phyloP scores from a whole-genome alignment of 345 rosid genomes.

The Hibiscus syriacus region DNA sequence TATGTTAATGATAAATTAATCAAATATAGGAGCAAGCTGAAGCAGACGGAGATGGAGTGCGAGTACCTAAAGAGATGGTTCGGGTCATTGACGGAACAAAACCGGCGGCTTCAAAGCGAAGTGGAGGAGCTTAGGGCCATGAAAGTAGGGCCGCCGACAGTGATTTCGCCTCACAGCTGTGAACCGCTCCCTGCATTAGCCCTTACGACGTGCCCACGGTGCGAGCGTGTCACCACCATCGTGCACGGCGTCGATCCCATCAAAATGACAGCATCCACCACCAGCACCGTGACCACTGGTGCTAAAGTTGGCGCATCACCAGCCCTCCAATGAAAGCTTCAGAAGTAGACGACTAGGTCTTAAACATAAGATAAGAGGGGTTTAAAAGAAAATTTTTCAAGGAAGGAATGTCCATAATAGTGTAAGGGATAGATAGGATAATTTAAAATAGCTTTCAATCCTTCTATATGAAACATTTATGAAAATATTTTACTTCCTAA shows the following conservation, averaged over 20 bases:
- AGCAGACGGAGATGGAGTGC: constrained; percentile 95
- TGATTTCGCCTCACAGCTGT: constrained; percentile 39
- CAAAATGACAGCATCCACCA: constrained; percentile 12
- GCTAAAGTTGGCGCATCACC: constrained; percentile 17
- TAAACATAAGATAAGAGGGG: background rate
- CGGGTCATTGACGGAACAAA: constrained; percentile 81
- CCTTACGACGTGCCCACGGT: constrained; percentile 86
- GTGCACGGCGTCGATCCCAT: constrained; percentile 11
- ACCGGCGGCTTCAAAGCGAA: constrained; percentile 74
- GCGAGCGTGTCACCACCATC: constrained; percentile 53
- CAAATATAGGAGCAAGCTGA: constrained; percentile 63
- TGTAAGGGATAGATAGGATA: constrained; percentile 10
- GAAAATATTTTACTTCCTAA: too few species aligned
- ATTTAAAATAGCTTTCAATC: too few species aligned
- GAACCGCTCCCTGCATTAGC: constrained; percentile 62
- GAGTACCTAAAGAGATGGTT: constrained; percentile 90
- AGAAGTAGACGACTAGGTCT: constrained; percentile 1
- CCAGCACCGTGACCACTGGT: constrained; percentile 8
- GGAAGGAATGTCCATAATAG: constrained; percentile 11
- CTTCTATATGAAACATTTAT: too few species aligned
- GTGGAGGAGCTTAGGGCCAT: constrained; percentile 88
- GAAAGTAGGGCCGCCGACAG: constrained; percentile 59
- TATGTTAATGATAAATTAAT: background rate
- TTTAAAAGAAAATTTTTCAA: background rate
- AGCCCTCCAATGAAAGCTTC: constrained; percentile 35